Percentiles rank a stretch among this genome's conserved stretches.
These are phyloP conservation scores for Fusarium brachygibbosum DNA, from an alignment of 2,329 filamentous ascomycete species.

Conservation along the genomic window DNA sequence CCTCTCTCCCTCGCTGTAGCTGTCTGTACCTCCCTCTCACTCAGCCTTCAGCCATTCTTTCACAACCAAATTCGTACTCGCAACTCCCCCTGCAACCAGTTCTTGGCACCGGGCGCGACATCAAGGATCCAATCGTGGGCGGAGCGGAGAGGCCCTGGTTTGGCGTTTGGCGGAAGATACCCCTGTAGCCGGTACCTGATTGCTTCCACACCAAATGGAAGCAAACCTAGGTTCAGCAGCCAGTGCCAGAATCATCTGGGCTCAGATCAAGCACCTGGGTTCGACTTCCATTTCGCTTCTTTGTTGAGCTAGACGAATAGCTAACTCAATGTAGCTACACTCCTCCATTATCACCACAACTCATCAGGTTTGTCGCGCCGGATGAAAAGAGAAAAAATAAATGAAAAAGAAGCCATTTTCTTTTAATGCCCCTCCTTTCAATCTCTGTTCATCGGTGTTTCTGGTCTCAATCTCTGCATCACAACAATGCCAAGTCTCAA, in stretches of 20 bases:
- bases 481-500: constrained; percentile 30
- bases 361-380: constrained; percentile 4
- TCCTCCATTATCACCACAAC: constrained; percentile 13
- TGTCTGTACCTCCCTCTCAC: background rate
- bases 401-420: background rate
- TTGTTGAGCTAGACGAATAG: constrained; percentile 29
- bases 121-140: constrained; percentile 30
- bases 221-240: background rate
- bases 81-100: constrained; percentile 39
- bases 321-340: constrained; percentile 30
- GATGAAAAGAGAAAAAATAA: background rate
- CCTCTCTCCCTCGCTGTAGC: background rate
- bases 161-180: constrained; percentile 43
- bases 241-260: background rate
- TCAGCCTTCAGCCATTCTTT: background rate
- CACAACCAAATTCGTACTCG: constrained; percentile 34
- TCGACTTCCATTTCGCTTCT: constrained; percentile 43
- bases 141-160: constrained; percentile 42
- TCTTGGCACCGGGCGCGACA: constrained; percentile 42
- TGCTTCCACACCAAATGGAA: constrained; percentile 42
- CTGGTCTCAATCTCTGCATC: constrained; percentile 14
- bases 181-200: constrained; percentile 49
- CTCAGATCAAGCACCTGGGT: constrained; percentile 32
- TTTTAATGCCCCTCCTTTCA: constrained; percentile 15
- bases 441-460: constrained; percentile 23